Base-by-base conservation (phyloP, 257 asterid species). In the Ophiorrhiza pumila region DNA sequence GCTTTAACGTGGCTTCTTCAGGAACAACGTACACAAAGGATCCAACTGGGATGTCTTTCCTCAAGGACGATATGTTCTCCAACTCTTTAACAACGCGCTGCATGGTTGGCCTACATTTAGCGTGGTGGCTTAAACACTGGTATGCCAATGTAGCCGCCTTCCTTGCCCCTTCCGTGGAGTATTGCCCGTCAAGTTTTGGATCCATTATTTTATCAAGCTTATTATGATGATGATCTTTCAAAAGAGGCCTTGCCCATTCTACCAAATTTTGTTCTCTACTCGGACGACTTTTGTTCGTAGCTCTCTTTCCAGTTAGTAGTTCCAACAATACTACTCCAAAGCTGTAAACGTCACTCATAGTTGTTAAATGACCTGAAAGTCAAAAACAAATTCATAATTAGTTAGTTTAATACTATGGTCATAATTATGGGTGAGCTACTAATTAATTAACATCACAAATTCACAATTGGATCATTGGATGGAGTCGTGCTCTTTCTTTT, bases 301-400 rank as follows among this genome's bases (percentile, higher is more conserved):
- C 92, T 0, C 83, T 77, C 79, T 66, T 76, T 20, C 98, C 97
- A 0, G 93, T 88, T 15, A 93, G 79, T 42, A 91, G 68, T 79
- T 90, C 98, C 14, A 92, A 77, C 9, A 92, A 73, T 6, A 90
- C 97, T 29, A 92, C 97, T 8, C 97, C 97, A 9, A 86, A 92
- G 56, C 96, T 81, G 32, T 92, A 92, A 0, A 90, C 95, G 37
- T 92, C 98, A 59, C 81, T 88, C 92, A 71, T 85, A 11, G 85
- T 86, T 59, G 97, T 88, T 81, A 90, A 83, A 70, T 90, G 96
- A 31, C 97, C 98, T 92, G 85, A 27, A 76, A 65, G 3, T 15
- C 27, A 23, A 66, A 53, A 7, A n/a, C n/a, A 20, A 25, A 23
- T 66, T 32, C 29, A 14, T 14, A 5, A 6, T 18, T 1, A 27